phyloP scores from a whole-genome alignment of 2,329 filamentous ascomycete genomes.

The Aspergillus clavatus region DNA sequence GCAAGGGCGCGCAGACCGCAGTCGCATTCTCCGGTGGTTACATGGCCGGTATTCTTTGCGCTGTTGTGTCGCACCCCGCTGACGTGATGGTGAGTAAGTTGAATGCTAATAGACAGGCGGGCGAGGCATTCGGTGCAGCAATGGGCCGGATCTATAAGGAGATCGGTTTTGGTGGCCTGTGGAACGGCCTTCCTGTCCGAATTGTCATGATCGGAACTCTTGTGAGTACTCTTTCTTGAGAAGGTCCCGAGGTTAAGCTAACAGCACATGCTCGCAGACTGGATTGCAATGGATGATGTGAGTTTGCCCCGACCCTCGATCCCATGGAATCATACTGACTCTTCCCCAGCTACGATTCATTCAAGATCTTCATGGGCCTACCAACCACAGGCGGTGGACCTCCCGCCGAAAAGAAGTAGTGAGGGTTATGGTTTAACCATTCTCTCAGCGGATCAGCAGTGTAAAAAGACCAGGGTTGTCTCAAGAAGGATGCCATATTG shows the following conservation, averaged over 20 bases:
- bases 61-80: constrained; percentile 72
- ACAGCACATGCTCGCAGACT: constrained; percentile 43
- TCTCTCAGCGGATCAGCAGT: not conserved
- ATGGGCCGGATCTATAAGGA: constrained; percentile 76
- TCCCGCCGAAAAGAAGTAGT: constrained; percentile 47
- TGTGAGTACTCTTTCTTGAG: constrained; percentile 23
- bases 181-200: constrained; percentile 80
- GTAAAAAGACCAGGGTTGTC: not conserved
- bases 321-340: constrained; percentile 18
- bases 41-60: constrained; percentile 81
- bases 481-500: not conserved
- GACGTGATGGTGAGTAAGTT: constrained; percentile 93
- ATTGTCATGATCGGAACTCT: constrained; percentile 86
- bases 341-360: constrained; percentile 58
- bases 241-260: constrained; percentile 11
- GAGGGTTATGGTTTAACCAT: constrained; percentile 5
- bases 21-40: constrained; percentile 83
- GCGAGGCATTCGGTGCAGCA: constrained; percentile 74
- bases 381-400: constrained; percentile 71
- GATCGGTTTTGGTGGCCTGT: constrained; percentile 81
- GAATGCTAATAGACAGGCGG: constrained; percentile 70
- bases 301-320: constrained; percentile 34
- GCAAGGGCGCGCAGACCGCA: constrained; percentile 74
- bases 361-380: constrained; percentile 85
- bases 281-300: constrained; percentile 94